phyloP scores from a whole-genome alignment of 2,329 filamentous ascomycete species.

The Pseudopithomyces maydicus region DNA sequence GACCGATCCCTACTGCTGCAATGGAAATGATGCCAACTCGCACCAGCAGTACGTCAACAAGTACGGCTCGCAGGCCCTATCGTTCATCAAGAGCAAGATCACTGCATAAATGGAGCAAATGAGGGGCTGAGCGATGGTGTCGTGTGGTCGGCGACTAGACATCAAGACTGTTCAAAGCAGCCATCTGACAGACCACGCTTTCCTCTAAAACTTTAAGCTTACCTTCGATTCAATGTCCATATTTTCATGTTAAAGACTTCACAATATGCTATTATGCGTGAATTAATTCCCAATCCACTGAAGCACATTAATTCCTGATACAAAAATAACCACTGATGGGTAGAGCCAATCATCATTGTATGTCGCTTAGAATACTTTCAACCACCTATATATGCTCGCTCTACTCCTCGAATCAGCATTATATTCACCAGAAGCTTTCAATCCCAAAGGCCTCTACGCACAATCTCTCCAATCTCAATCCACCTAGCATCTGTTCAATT shows the following conservation, averaged over 20 bases:
- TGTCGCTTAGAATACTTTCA: background rate
- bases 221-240: background rate
- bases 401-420: background rate
- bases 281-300: background rate
- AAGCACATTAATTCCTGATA: background rate
- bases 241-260: too few species aligned
- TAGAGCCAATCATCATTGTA: too few species aligned
- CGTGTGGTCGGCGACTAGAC: background rate
- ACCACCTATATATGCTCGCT: background rate
- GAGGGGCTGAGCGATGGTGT: background rate
- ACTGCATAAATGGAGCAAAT: slow-evolving; percentile 29
- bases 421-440: background rate
- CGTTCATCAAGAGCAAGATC: slow-evolving; percentile 63
- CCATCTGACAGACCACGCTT: too few species aligned
- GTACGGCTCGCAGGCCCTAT: slow-evolving; percentile 64
- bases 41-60: slow-evolving; percentile 67
- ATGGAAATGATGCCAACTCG: slow-evolving; percentile 62
- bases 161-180: background rate
- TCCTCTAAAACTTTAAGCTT: too few species aligned
- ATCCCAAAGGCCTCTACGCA: background rate
- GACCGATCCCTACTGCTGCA: slow-evolving; percentile 69
- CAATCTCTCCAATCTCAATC: background rate
- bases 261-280: too few species aligned
- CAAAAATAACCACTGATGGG: background rate
- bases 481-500: slow-evolving; percentile 10